Evolutionary conservation across 1,139 yeast species (phyloP).

Genomic region (Suhomyces yuchorum): DNA sequence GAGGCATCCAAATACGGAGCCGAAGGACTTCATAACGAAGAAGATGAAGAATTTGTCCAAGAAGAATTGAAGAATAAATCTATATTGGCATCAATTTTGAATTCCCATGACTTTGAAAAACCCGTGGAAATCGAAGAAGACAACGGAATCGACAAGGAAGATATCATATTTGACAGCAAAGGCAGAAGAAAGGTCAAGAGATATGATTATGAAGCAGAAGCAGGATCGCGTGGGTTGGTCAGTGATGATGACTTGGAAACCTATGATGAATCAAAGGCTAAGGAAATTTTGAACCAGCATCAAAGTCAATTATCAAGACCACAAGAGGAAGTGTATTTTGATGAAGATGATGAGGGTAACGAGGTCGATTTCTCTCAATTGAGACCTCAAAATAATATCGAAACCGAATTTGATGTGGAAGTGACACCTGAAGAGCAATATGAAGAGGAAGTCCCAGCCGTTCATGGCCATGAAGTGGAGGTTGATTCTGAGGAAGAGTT

Average conservation of each 20-base stretch:
- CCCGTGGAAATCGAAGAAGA: conserved; percentile 57
- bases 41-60: conserved; percentile 24
- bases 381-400: conserved; percentile 1
- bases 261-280: conserved; percentile 19
- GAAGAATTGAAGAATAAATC: conserved; percentile 40
- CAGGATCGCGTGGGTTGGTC: conserved; percentile 19
- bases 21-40: conserved; percentile 27
- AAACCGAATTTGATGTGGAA: conserved; percentile 12
- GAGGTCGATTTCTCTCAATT: conserved; percentile 32
- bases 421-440: conserved; percentile 6
- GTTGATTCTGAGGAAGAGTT: conserved; percentile 45
- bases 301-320: conserved; percentile 27
- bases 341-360: conserved; percentile 48
- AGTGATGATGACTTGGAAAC: conserved; percentile 23
- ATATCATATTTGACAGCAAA: conserved; percentile 51
- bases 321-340: conserved; percentile 38
- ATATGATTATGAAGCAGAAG: conserved; percentile 44
- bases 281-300: conserved; percentile 26
- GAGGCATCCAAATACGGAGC: conserved; percentile 23
- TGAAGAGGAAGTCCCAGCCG: conserved; percentile 11
- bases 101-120: conserved; percentile 59
- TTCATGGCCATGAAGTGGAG: conserved; percentile 4
- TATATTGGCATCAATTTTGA: conserved; percentile 55
- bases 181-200: conserved; percentile 40
- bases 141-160: conserved; percentile 39